phyloP scores from a whole-genome alignment of 805 yeast genomes.

The Grigorovia yakushimaensis region DNA sequence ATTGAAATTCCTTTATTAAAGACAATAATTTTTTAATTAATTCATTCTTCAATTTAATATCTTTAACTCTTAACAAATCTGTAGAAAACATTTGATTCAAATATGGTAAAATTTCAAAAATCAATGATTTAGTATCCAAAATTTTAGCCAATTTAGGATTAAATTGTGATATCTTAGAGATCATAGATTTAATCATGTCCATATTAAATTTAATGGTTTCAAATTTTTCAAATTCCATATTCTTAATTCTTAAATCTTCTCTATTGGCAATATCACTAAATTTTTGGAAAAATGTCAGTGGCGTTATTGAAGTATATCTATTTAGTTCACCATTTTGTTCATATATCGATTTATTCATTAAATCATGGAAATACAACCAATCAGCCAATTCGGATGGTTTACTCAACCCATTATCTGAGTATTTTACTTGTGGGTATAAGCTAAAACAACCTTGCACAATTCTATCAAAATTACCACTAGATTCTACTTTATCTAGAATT shows the following conservation, averaged over 20 bases:
- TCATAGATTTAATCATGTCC: slow-evolving; percentile 24
- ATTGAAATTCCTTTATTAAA: slow-evolving; percentile 32
- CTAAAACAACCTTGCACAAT: slow-evolving; percentile 66
- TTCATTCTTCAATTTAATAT: slow-evolving; percentile 17
- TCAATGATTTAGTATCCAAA: slow-evolving; percentile 13
- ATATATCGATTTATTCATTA: slow-evolving; percentile 30
- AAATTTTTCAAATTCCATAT: slow-evolving; percentile 23
- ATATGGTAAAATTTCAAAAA: slow-evolving; percentile 29
- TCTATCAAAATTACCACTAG: slow-evolving; percentile 47
- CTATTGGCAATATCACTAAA: slow-evolving; percentile 52
- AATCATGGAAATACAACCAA: slow-evolving; percentile 69
- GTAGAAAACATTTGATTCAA: slow-evolving; percentile 24
- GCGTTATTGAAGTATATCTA: slow-evolving; percentile 46
- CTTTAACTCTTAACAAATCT: slow-evolving; percentile 18
- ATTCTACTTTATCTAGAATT: slow-evolving; percentile 39
- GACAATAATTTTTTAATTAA: slow-evolving; percentile 32
- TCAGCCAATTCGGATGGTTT: slow-evolving; percentile 58
- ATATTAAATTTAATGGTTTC: slow-evolving; percentile 23
- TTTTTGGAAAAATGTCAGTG: slow-evolving; percentile 50
- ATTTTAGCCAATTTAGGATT: slow-evolving; percentile 11
- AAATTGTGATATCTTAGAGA: slow-evolving; percentile 9
- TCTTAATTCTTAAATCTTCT: slow-evolving; percentile 23
- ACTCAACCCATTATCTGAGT: slow-evolving; percentile 50
- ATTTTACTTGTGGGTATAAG: slow-evolving; percentile 48
- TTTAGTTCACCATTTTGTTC: slow-evolving; percentile 37